Percentiles rank a stretch among this genome's conserved stretches.
These are phyloP conservation scores for Trametes gibbosa DNA, from an alignment of 768 basidiomycete genomes.

Conservation along the genomic window DNA sequence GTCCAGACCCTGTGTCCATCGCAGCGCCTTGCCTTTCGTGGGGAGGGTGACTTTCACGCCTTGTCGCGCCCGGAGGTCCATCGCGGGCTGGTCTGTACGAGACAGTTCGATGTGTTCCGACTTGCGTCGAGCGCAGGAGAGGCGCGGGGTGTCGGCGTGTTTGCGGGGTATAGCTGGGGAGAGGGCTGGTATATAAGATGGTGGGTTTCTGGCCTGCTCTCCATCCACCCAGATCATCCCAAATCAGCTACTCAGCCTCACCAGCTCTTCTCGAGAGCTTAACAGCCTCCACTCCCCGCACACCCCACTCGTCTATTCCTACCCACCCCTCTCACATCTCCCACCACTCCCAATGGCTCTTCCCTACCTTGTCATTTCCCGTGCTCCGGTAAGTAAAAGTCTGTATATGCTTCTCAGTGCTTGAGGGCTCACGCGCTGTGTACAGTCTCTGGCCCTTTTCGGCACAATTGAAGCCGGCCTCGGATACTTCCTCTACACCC, in stretches of 20 bases:
- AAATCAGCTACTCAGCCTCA: conserved; percentile 3
- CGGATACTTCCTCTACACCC: conserved; percentile 23
- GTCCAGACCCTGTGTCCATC: conserved; percentile 5
- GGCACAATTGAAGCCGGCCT: conserved; percentile 23
- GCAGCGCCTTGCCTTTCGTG: conserved; percentile 1
- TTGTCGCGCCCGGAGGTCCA: conserved; percentile 3
- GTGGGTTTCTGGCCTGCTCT: conserved; percentile 13
- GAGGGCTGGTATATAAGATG: conserved; percentile 12
- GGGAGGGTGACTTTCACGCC: neutral
- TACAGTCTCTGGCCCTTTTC: conserved; percentile 27
- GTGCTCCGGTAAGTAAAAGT: conserved; percentile 22
- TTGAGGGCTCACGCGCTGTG: neutral
- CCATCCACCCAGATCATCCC: conserved; percentile 18
- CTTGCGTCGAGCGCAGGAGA: conserved; percentile 7
- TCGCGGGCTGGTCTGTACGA: conserved; percentile 15
- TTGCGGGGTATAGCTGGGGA: neutral
- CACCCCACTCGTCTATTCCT: neutral
- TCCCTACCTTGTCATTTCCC: conserved; percentile 17
- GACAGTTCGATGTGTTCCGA: conserved; percentile 22
- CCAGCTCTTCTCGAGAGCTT: neutral
- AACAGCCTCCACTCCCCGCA: conserved; percentile 1
- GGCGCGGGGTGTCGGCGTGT: neutral
- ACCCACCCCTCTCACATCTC: neutral
- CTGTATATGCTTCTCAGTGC: no score
- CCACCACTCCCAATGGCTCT: conserved; percentile 10